Base-by-base conservation (phyloP, 768 basidiomycete genomes). In the Kwoniella sp. region DNA sequence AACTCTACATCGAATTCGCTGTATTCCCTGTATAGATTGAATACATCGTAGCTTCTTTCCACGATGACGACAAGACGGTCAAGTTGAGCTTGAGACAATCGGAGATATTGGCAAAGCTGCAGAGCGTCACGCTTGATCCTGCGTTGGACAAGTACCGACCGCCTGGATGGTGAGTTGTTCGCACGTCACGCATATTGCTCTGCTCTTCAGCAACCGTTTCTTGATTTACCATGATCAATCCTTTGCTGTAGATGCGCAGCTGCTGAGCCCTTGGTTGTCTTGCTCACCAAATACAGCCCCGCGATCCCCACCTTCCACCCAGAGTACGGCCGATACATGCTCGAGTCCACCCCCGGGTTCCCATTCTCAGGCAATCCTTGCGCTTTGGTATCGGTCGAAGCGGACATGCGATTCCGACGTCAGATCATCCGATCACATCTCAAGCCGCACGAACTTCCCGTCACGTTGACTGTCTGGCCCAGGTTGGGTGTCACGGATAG, bases 281-380 rank as follows among this genome's bases (percentile, higher is more conserved):
- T n/a, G n/a, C n/a, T n/a, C n/a, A n/a, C n/a, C n/a, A n/a, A n/a
- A n/a, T 54, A 7, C 58, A 92, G 90, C 38, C 83, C 87, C 50
- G 84, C 87, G 2, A 86, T 92, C 26, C 96, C 96, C 1, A 90
- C 89, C 13, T 98, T 94, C 76, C 96, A 98, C 77, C 95, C 95
- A 20, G 96, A 99, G 81, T 99, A 97, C 83, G 96, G 96, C 45
- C 86, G 94, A 41, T 98, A 91, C 83, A 99, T 99, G 96, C 85
- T 99, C 58, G 96, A 99, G 80, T 93, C 93, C 2, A 99, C 95
- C 0, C 96, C 96, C 0, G 96, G 96, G 1, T 87, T 89, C 55
- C 96, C 96, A 1, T 98, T 97, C 82, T 90, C 91, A 4, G 93
- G 92, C 11, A 89, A 86, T 17, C 87, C 98, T 45, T 84, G 85